Evolutionary conservation across 306 rosid species (phyloP).

Genomic region (Medicago lupulina): DNA sequence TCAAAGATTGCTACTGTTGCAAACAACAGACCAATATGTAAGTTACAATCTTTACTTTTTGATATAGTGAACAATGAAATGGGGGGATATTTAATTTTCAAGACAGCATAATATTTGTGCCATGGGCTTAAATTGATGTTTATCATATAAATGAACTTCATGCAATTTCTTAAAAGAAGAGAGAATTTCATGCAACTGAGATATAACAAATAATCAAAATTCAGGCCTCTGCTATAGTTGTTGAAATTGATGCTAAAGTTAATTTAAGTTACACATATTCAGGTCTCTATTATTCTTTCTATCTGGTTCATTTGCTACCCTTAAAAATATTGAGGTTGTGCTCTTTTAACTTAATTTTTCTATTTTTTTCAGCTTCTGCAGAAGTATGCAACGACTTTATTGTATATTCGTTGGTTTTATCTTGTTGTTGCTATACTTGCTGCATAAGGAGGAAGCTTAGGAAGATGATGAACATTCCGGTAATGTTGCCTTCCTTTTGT

Average conservation of each 20-base stretch:
- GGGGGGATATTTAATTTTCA: no score
- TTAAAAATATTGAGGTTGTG: conserved; percentile 15
- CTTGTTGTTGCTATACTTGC: conserved; percentile 98
- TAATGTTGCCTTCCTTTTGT: conserved; percentile 41
- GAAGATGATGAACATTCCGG: conserved; percentile 78
- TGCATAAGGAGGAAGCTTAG: conserved; percentile 91
- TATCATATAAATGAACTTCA: no score
- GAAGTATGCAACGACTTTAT: conserved; percentile 92
- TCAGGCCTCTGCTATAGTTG: no score
- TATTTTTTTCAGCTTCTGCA: conserved; percentile 69
- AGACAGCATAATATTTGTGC: no score
- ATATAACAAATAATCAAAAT: no score
- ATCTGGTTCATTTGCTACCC: conserved; percentile 15
- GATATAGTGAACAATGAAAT: not conserved
- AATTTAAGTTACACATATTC: not conserved
- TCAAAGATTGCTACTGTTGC: conserved; percentile 89
- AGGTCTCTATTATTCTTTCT: not conserved
- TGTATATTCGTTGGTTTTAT: conserved; percentile 82
- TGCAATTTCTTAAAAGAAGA: no score
- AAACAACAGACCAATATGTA: conserved; percentile 80
- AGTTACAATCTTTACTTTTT: conserved; percentile 41
- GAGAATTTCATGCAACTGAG: no score
- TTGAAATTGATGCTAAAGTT: no score
- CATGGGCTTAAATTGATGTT: no score
- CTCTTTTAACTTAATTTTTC: conserved; percentile 22